These are phyloP conservation scores for Gossypium ekmanianum DNA, from an alignment of 345 rosid genomes.

Conservation along the genomic window DNA sequence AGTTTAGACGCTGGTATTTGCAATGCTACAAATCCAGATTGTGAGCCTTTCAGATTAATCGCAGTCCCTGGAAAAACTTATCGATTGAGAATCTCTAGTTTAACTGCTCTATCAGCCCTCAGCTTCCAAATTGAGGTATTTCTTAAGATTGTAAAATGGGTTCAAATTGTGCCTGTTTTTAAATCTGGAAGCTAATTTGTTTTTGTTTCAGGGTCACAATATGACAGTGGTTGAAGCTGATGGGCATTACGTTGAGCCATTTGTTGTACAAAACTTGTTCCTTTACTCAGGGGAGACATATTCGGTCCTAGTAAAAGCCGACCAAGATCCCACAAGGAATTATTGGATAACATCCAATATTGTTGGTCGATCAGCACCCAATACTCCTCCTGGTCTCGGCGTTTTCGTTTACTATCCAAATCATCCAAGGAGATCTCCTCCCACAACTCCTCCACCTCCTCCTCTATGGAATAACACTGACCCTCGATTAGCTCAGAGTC, in stretches of 20 bases:
- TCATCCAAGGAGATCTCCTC: constrained; percentile 41
- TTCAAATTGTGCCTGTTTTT: not conserved
- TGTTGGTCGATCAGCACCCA: constrained; percentile 39
- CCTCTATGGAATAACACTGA: constrained; percentile 44
- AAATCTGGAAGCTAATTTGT: too few species aligned
- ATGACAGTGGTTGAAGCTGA: constrained; percentile 79
- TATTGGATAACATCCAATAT: constrained; percentile 62
- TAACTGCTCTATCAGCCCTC: constrained; percentile 60
- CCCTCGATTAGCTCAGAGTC: constrained; percentile 46
- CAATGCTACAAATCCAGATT: constrained; percentile 46
- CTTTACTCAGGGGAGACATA: constrained; percentile 79
- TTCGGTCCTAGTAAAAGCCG: constrained; percentile 54
- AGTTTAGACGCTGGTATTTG: constrained; percentile 30
- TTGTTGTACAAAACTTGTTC: constrained; percentile 55
- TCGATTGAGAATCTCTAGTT: constrained; percentile 52
- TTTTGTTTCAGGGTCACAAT: constrained; percentile 46
- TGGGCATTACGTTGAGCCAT: constrained; percentile 70
- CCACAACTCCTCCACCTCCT: constrained; percentile 31
- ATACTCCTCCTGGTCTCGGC: constrained; percentile 45
- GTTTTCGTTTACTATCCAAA: constrained; percentile 57
- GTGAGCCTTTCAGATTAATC: constrained; percentile 34
- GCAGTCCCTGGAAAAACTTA: constrained; percentile 61
- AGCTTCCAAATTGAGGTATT: constrained; percentile 78
- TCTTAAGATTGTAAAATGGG: not conserved
- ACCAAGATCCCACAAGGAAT: constrained; percentile 51